phyloP scores from a whole-genome alignment of 805 yeast species.

The Pichia sporocuriosa region DNA sequence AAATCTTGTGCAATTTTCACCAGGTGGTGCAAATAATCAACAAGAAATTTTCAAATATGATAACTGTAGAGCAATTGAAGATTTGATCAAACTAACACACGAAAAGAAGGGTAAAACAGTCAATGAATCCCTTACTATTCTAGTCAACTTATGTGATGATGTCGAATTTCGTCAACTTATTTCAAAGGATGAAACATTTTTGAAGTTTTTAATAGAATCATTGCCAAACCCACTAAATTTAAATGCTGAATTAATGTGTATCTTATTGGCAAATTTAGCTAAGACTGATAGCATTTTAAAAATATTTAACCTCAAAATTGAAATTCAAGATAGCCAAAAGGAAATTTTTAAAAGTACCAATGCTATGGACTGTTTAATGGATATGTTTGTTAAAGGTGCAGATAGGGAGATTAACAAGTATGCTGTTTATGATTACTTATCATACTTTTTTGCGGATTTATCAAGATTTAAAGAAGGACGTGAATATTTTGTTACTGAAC shows the following conservation, averaged over 20 bases:
- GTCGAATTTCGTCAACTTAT: conserved; percentile 53
- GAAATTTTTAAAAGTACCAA: conserved; percentile 47
- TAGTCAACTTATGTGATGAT: conserved; percentile 80
- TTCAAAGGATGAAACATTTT: conserved; percentile 55
- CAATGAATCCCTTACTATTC: conserved; percentile 64
- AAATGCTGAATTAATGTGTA: conserved; percentile 76
- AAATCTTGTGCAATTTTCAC: conserved; percentile 73
- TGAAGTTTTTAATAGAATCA: conserved; percentile 40
- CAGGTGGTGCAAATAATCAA: conserved; percentile 50
- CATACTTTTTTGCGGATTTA: conserved; percentile 85
- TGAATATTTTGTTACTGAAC: conserved; percentile 65
- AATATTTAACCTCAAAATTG: conserved; percentile 37
- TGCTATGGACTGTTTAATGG: conserved; percentile 77
- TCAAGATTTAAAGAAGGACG: conserved; percentile 74
- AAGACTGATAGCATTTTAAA: conserved; percentile 60
- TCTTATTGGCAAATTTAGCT: conserved; percentile 79
- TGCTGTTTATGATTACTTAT: conserved; percentile 75
- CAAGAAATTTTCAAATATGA: conserved; percentile 62
- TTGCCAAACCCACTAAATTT: conserved; percentile 51
- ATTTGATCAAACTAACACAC: conserved; percentile 54
- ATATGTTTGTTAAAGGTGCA: conserved; percentile 79
- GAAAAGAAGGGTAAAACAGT: conserved; percentile 51
- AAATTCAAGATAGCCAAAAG: conserved; percentile 30
- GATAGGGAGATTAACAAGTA: conserved; percentile 63
- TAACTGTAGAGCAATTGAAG: conserved; percentile 62